phyloP scores from a whole-genome alignment of 257 asterid genomes.

The Fraxinus pennsylvanica region DNA sequence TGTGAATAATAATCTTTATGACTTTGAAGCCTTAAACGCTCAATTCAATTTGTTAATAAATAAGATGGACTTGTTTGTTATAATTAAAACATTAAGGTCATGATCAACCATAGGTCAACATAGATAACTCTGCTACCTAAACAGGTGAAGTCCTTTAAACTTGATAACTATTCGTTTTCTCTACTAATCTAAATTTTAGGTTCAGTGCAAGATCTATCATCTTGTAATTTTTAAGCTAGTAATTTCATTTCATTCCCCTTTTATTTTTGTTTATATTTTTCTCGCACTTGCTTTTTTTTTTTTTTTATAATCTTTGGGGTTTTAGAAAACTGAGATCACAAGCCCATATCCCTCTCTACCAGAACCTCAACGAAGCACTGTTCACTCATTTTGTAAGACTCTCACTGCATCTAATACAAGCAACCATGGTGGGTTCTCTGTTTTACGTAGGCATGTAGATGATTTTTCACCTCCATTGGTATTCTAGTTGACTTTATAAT shows the following conservation, averaged over 20 bases:
- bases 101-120: no score
- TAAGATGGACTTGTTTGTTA: no score
- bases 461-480: slow-evolving; percentile 95
- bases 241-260: background rate
- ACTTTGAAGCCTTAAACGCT: no score
- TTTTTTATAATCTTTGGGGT: slow-evolving; percentile 28
- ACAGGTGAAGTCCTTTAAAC: slow-evolving; percentile 45
- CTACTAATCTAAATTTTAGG: background rate
- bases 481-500: slow-evolving; percentile 16
- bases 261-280: background rate
- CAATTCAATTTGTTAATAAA: no score
- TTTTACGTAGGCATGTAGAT: slow-evolving; percentile 94
- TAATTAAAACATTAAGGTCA: no score
- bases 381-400: slow-evolving; percentile 92
- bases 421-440: slow-evolving; percentile 99
- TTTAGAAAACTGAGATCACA: slow-evolving; percentile 72
- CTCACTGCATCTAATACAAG: slow-evolving; percentile 99
- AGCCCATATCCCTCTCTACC: slow-evolving; percentile 79
- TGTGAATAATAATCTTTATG: no score
- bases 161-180: slow-evolving; percentile 21
- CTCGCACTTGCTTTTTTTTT: background rate
- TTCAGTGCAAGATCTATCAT: slow-evolving; percentile 4
- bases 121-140: slow-evolving; percentile 64
- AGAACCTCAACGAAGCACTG: slow-evolving; percentile 69
- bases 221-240: background rate